Evolutionary conservation across 2,329 filamentous ascomycete species (phyloP), one percentile per base, ranked within the genome.

Genomic region (Ciborinia camelliae): DNA sequence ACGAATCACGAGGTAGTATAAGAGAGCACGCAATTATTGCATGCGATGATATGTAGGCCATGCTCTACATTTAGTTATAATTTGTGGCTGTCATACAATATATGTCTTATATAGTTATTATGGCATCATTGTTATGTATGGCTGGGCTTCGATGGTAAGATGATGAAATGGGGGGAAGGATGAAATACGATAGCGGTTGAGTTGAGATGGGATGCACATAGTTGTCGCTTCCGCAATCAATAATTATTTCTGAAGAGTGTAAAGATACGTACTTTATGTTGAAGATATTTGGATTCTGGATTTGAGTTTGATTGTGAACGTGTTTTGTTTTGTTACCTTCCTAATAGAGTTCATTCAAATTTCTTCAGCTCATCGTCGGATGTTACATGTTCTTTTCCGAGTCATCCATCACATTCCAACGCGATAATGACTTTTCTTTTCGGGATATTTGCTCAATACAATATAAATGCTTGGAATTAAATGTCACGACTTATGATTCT

Each of bases 21-120:
- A 32, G 20, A 47, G 61, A 63, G 61, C 61, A 63, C 61, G 61
- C 43, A 63, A 63, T 63, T 63, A 15, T 50, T 51, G 61, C 61
- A 45, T 63, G 23, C 23, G 45, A 58, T 63, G 52, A 50, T 35
- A 47, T 26, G n/a, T 28, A 28, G 54, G 28, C 18, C 28, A 20
- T 45, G 54, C 45, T 35, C 39, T 32, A 12, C 28, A 32, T 10
- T n/a, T 23, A n/a, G 20, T 12, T 18, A 45, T 35, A 8, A 18
- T 32, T 20, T 47, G 41, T 58, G 41, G 28, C 8, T 58, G 30
- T 45, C 12, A 58, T 58, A 23, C 54, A 35, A 35, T 4, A 47
- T 35, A 28, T 47, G 28, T 47, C 54, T 47, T 58, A 57, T 45
- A 3, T 58, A 35, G 39, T 58, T 58, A 26, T 32, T 58, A 58